Conservation (phyloP, 2,329 filamentous ascomycete species). For the Neonectria ditissima region DNA sequence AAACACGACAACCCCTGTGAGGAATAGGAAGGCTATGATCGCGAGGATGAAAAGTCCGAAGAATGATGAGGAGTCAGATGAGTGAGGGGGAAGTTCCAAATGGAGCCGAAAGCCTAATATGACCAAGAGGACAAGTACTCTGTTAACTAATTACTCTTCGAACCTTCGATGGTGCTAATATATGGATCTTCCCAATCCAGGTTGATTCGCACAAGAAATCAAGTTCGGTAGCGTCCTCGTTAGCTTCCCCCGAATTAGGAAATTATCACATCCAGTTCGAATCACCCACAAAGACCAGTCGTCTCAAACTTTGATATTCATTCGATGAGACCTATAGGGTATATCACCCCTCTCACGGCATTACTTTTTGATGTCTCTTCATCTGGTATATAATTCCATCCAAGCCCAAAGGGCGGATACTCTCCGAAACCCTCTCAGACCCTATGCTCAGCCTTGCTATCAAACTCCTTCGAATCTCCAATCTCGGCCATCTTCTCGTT, state of each 20-base stretch:
- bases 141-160: no score
- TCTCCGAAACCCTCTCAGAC: conserved; percentile 2
- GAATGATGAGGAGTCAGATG: no score
- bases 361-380: not conserved
- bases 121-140: no score
- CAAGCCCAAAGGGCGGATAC: not conserved
- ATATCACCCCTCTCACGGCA: not conserved
- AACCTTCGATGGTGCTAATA: no score
- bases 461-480: conserved; percentile 14
- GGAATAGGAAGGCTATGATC: no score
- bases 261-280: not conserved
- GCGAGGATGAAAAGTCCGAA: no score
- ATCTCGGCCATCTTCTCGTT: conserved; percentile 29
- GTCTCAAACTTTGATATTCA: not conserved
- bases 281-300: not conserved
- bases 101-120: no score
- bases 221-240: no score
- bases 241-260: not conserved
- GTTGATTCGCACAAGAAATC: no score
- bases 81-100: no score
- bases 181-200: no score
- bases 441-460: conserved; percentile 9
- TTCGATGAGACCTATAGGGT: not conserved
- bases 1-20: no score
- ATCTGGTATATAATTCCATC: not conserved